Percentiles rank a stretch among this genome's conserved stretches.
Evolutionary conservation across 163 green algal species (phyloP).

Genomic region (Scenedesmus sp.): DNA sequence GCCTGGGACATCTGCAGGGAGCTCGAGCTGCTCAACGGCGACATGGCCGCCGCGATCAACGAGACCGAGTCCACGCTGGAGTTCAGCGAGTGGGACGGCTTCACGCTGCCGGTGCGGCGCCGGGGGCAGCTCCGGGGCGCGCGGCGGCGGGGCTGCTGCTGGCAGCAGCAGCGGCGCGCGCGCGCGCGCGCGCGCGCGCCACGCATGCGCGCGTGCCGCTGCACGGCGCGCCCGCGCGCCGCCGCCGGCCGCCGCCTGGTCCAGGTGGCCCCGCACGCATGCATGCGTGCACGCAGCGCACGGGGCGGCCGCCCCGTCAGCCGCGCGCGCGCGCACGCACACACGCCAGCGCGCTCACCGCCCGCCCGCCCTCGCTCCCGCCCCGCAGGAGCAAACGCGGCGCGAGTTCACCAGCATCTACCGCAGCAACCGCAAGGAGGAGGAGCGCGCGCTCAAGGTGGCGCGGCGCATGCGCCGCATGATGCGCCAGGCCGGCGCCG

Average conservation of each 20-base stretch:
- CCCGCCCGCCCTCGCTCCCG: no score
- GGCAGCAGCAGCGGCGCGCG: background rate
- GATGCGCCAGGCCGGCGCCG: background rate
- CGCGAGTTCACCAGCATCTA: background rate
- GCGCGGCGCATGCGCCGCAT: background rate
- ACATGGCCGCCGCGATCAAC: background rate
- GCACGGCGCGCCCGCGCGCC: no score
- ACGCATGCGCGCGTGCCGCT: no score
- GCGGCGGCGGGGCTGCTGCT: background rate
- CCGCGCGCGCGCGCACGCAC: no score
- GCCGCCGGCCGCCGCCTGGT: no score
- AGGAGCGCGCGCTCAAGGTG: background rate
- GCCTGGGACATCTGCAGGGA: background rate
- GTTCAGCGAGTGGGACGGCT: background rate
- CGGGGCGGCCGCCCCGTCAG: no score
- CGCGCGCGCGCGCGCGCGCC: no score
- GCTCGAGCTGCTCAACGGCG: background rate
- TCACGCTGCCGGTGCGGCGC: conserved; percentile 5
- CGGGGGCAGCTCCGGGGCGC: background rate
- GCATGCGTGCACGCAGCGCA: no score
- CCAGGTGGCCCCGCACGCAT: no score
- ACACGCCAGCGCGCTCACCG: no score
- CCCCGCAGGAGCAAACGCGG: no score
- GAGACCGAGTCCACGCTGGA: background rate
- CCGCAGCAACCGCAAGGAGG: conserved; percentile 4